These are phyloP conservation scores for Sclerotiophoma versabilis DNA, from an alignment of 2,329 filamentous ascomycete species.

Conservation along the genomic window DNA sequence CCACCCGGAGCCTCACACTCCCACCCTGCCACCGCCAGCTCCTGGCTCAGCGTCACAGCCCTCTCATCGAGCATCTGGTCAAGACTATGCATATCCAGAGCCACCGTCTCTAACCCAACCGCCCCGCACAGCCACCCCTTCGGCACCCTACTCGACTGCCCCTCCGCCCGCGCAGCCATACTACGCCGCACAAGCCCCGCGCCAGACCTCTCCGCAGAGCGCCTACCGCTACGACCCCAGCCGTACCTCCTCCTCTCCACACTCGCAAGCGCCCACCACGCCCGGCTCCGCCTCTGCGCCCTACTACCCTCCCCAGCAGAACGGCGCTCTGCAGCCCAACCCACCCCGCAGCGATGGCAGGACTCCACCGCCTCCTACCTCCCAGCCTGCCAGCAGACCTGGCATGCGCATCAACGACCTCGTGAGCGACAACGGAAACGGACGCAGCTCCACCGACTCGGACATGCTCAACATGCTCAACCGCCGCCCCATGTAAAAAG, in stretches of 20 bases:
- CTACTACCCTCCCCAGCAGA: conserved; percentile 44
- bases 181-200: conserved; percentile 49
- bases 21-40: conserved; percentile 58
- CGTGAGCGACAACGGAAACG: conserved; percentile 47
- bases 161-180: conserved; percentile 50
- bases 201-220: conserved; percentile 52
- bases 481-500: conserved; percentile 46
- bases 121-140: conserved; percentile 55
- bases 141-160: conserved; percentile 49
- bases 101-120: conserved; percentile 53
- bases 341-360: conserved; percentile 49
- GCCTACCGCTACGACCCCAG: conserved; percentile 52
- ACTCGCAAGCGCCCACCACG: conserved; percentile 49
- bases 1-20: conserved; percentile 58
- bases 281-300: conserved; percentile 40
- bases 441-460: conserved; percentile 52
- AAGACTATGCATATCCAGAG: conserved; percentile 54
- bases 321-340: conserved; percentile 42
- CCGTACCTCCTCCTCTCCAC: conserved; percentile 53
- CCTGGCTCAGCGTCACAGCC: conserved; percentile 53
- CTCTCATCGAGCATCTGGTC: conserved; percentile 44
- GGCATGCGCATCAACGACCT: conserved; percentile 55
- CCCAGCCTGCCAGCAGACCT: conserved; percentile 41
- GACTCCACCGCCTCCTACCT: conserved; percentile 49
- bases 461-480: conserved; percentile 55